Percentiles rank a stretch among this genome's conserved stretches.
These are phyloP conservation scores for Oryza meridionalis DNA, from an alignment of 176 grass and related monocot genomes.

Conservation along the genomic window DNA sequence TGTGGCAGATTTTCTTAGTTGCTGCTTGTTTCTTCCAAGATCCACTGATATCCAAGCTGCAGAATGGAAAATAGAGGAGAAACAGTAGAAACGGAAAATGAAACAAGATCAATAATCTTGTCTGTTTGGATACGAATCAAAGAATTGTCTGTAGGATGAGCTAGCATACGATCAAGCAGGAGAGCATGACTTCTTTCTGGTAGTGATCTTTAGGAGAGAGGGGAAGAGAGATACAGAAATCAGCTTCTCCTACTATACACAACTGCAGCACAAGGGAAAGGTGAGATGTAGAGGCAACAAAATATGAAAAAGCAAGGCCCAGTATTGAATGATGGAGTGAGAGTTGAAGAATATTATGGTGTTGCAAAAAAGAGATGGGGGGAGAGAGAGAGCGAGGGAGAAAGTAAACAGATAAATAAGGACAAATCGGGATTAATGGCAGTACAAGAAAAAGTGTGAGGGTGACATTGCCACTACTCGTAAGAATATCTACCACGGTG, in stretches of 20 bases:
- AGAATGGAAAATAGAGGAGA: neutral
- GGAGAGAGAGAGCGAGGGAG: slow-evolving; percentile 2
- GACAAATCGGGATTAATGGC: slow-evolving; percentile 66
- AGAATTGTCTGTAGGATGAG: slow-evolving; percentile 34
- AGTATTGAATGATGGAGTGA: slow-evolving; percentile 44
- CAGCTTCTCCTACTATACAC: slow-evolving; percentile 26
- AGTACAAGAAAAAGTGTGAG: slow-evolving; percentile 73
- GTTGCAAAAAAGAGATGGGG: slow-evolving; percentile 43
- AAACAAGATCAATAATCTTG: slow-evolving; percentile 36
- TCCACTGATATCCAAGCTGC: slow-evolving; percentile 34
- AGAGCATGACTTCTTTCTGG: slow-evolving; percentile 37
- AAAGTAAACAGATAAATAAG: slow-evolving; percentile 62
- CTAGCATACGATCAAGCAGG: slow-evolving; percentile 53
- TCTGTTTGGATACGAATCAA: slow-evolving; percentile 41
- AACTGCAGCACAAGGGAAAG: slow-evolving; percentile 60
- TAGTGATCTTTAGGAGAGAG: slow-evolving; percentile 32
- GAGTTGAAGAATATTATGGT: slow-evolving; percentile 58
- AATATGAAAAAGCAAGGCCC: slow-evolving; percentile 49
- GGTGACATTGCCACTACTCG: slow-evolving; percentile 68
- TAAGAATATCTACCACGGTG: slow-evolving; percentile 66
- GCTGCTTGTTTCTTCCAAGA: slow-evolving; percentile 44
- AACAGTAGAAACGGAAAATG: slow-evolving; percentile 15
- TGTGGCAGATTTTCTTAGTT: neutral
- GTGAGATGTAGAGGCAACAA: slow-evolving; percentile 41
- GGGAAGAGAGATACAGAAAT: slow-evolving; percentile 20